phyloP scores from a whole-genome alignment of 129 eudicot genomes.

The Artemisia annua region DNA sequence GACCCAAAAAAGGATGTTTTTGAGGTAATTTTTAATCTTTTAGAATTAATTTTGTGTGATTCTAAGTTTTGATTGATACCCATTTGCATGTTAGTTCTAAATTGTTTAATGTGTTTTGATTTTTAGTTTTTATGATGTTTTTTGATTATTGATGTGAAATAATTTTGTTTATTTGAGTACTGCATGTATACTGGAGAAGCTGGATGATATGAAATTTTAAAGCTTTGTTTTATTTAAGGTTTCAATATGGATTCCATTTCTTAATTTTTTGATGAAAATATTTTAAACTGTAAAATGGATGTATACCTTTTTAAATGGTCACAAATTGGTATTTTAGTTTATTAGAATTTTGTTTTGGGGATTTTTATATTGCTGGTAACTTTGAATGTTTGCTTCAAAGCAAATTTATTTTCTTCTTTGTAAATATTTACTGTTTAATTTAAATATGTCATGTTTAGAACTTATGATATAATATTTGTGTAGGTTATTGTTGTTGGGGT shows the following conservation, averaged over 20 bases:
- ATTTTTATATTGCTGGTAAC: background rate
- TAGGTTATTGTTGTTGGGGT: background rate
- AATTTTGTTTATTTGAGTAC: background rate
- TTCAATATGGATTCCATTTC: too few species aligned
- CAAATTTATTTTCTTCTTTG: background rate
- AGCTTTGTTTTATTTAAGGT: background rate
- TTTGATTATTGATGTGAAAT: constrained; percentile 9
- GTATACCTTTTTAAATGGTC: background rate
- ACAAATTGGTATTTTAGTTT: too few species aligned
- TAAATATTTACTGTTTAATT: background rate
- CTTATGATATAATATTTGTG: background rate
- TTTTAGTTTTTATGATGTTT: background rate
- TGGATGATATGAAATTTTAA: constrained; percentile 9
- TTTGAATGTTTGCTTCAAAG: constrained; percentile 10
- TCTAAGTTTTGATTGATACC: constrained; percentile 4
- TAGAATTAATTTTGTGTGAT: background rate
- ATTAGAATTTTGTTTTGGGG: background rate
- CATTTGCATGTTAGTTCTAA: constrained; percentile 18
- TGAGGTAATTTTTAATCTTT: constrained; percentile 40
- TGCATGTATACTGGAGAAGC: constrained; percentile 13
- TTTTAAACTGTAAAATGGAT: background rate
- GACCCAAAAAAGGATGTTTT: constrained; percentile 45
- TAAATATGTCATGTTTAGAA: constrained; percentile 6
- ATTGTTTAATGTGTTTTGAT: background rate
- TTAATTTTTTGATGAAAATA: background rate